Base-by-base conservation (phyloP, 768 basidiomycete genomes). In the Serendipita vermifera region DNA sequence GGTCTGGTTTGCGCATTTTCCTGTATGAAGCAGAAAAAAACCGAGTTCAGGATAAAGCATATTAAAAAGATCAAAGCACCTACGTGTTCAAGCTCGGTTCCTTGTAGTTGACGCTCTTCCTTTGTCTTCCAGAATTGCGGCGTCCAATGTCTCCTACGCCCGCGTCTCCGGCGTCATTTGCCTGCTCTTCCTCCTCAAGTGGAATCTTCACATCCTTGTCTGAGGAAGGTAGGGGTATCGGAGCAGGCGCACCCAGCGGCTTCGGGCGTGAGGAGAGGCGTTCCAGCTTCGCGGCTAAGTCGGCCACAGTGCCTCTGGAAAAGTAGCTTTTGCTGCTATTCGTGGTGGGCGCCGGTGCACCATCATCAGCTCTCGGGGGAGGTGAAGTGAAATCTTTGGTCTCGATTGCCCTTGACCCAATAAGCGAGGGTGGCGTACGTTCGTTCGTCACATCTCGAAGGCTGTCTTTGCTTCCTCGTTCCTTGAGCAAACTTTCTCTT, bases 51-150 rank as follows among this genome's bases (percentile, higher is more conserved):
- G 24, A 38, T 20, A 33, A 36, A 29, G 31, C 27, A 33, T 27
- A 31, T n/a, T 32, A 54, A 48, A 33, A 58, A 54, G 39, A 56
- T 53, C 11, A 27, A 56, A n/a, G 41, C 55, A 17, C 38, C 54
- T 65, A 87, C 86, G 86, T 90, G 66, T 90, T 89, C 22, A 91
- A 75, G 65, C 89, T 91, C 9, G 88, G 88, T 64, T 91, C 88
- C 0, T 87, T 73, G 61, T 91, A 90, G 66, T 90, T 90, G 43
- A 91, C 72, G 62, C 87, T 88, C 70, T 83, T 90, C 43, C 88
- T 75, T 17, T 74, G 66, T 53, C 61, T 40, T 13, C 58, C 40
- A 7, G 58, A 48, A 26, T 55, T 38, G 22, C 57, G 20, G 6
- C 38, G 13, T 20, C 26, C 38, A 22, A 58, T 22, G 5, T 55